A percentile compares a stretch with the other conserved stretches of the same genome.
These are phyloP conservation scores for Hypomontagnella submonticulosa DNA, from an alignment of 495 filamentous ascomycete species.

Conservation along the genomic window DNA sequence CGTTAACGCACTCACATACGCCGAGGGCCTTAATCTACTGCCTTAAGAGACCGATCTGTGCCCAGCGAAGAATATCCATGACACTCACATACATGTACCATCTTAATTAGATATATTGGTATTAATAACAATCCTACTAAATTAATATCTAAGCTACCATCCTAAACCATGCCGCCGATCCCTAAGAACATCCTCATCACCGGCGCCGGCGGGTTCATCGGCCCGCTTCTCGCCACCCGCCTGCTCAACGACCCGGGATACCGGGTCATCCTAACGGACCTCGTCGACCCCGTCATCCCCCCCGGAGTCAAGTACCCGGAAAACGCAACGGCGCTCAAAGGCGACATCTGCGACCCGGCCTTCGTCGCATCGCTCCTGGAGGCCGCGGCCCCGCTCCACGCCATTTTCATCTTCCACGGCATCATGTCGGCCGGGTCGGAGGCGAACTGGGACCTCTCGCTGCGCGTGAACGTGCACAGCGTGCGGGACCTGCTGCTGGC, in stretches of 20 bases:
- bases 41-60: slow-evolving; percentile 15
- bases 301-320: slow-evolving; percentile 61
- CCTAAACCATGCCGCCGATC: slow-evolving; percentile 33
- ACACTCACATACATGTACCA: not conserved
- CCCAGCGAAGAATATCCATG: not conserved
- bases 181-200: slow-evolving; percentile 75
- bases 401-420: slow-evolving; percentile 82
- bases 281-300: slow-evolving; percentile 67
- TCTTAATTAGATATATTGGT: not conserved
- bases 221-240: slow-evolving; percentile 70
- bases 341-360: slow-evolving; percentile 69
- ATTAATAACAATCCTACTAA: not conserved
- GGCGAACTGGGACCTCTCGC: slow-evolving; percentile 77
- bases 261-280: slow-evolving; percentile 72
- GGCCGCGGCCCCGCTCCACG: slow-evolving; percentile 61
- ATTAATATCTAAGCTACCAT: not conserved
- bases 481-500: slow-evolving; percentile 70
- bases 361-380: slow-evolving; percentile 62
- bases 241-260: slow-evolving; percentile 68
- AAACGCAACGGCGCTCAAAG: slow-evolving; percentile 64
- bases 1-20: slow-evolving; percentile 8
- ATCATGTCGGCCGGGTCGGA: slow-evolving; percentile 86
- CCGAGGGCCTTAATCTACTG: slow-evolving; percentile 19
- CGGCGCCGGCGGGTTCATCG: slow-evolving; percentile 76
- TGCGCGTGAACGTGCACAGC: slow-evolving; percentile 80